Conservation (phyloP, 352 stramenopile species). For the Globisporangium spiculum region DNA sequence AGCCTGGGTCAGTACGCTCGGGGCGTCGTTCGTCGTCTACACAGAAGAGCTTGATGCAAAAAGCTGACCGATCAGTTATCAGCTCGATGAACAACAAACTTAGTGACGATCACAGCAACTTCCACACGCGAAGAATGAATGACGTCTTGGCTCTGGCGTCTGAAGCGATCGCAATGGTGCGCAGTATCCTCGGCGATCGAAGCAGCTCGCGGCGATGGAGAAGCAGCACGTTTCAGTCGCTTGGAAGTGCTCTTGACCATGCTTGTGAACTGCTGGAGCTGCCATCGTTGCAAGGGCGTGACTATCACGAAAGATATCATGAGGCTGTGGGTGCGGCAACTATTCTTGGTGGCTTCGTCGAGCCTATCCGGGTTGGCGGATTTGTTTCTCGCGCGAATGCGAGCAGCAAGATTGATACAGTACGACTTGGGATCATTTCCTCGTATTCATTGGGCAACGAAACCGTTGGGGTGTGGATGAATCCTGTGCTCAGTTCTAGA, state of each 20-base stretch:
- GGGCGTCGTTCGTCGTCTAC: constrained; percentile 31
- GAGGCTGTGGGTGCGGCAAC: constrained; percentile 35
- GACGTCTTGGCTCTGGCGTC: constrained; percentile 32
- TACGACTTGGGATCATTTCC: constrained; percentile 22
- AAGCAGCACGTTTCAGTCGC: constrained; percentile 23
- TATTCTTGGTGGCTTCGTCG: constrained; percentile 47
- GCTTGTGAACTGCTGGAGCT: constrained; percentile 11
- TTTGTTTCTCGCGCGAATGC: constrained; percentile 22
- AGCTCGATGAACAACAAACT: constrained; percentile 43
- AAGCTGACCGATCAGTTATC: constrained; percentile 32
- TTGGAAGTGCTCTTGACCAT: constrained; percentile 23
- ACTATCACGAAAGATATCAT: constrained; percentile 29
- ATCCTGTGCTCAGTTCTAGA: background rate
- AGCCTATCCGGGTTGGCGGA: constrained; percentile 37
- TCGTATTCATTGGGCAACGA: constrained; percentile 42
- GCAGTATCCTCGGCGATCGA: constrained; percentile 21
- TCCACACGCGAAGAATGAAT: constrained; percentile 16
- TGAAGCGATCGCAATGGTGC: constrained; percentile 35
- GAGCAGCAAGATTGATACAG: constrained; percentile 8
- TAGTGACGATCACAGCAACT: constrained; percentile 9
- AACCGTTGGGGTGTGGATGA: constrained; percentile 15
- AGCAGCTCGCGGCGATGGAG: constrained; percentile 25
- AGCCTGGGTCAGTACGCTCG: constrained; percentile 44
- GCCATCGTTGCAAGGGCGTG: constrained; percentile 2
- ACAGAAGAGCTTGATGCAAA: constrained; percentile 31